Evolutionary conservation across 2,329 filamentous ascomycete genomes (phyloP), one percentile per base, ranked within the genome.

Genomic region (Dothidotthia symphoricarpi): DNA sequence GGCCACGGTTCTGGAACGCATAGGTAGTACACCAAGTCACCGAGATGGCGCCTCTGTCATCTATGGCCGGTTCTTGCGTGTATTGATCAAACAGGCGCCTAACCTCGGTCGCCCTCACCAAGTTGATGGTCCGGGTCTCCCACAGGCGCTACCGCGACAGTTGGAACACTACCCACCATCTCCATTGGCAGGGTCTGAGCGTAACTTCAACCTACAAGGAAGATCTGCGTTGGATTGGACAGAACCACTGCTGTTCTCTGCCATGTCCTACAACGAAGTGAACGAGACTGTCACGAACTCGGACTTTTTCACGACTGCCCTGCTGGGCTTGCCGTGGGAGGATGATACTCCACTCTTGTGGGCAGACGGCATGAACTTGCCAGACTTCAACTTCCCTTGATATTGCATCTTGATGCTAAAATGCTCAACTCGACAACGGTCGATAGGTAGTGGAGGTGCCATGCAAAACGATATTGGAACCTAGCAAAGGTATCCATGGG

Each of bases 251-350:
- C 78, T 81, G 16, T 83, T 85, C 57, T 84, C 80, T 2, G 71
- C 80, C 22, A 86, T 86, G 82, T 85, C 82, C 1, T 80, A 83
- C 40, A 75, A 83, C 41, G 81, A 86, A 55, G 82, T 85, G 31
- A 74, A 80, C 4, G 80, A 84, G 47, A 79, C 81, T 4, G 73
- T 85, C 17, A 83, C 82, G 53, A 76, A 79, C 45, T 78, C 80
- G 1, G 80, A 76, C 3, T 76, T 80, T 16, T 77, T 84, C 44
- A 76, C 80, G 13, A 69, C 74, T 1, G 72, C 70, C 3, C 72
- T 79, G 40, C 73, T 75, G 5, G 75, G 78, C 45, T 67, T 83
- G 7, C 75, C 77, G 0, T 75, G 80, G 66, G 78, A 82, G 26
- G 78, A 83, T 31, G 73, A 49, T 4, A 59, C 55, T 32, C 47